These are phyloP conservation scores for Acorus calamus DNA, from an alignment of 106 monocot genomes.

Conservation along the genomic window DNA sequence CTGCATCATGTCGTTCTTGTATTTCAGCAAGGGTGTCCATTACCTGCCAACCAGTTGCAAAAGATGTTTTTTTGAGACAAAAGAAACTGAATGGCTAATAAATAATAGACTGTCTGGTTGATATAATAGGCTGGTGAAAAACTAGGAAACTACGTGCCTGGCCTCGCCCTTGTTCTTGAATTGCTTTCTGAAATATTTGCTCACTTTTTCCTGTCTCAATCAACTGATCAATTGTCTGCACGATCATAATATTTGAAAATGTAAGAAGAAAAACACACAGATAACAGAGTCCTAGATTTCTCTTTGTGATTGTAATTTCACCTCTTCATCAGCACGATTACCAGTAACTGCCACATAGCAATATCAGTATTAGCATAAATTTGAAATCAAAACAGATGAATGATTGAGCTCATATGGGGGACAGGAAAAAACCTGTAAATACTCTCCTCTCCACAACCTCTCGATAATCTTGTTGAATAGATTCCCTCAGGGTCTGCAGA, in stretches of 20 bases:
- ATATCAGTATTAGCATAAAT: neutral
- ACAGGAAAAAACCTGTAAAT: slow-evolving; percentile 38
- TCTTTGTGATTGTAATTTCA: slow-evolving; percentile 8
- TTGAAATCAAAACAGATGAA: neutral
- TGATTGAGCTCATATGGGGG: neutral
- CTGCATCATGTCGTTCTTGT: slow-evolving; percentile 51
- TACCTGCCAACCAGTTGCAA: slow-evolving; percentile 22
- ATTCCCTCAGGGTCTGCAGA: slow-evolving; percentile 35
- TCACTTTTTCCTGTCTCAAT: slow-evolving; percentile 65
- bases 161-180: slow-evolving; percentile 45
- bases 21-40: slow-evolving; percentile 60
- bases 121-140: neutral
- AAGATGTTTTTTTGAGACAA: too few species aligned
- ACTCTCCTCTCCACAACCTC: slow-evolving; percentile 50
- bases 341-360: slow-evolving; percentile 34
- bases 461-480: slow-evolving; percentile 48
- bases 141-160: slow-evolving; percentile 12
- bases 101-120: neutral
- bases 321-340: slow-evolving; percentile 43
- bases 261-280: neutral
- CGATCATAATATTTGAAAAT: neutral
- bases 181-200: slow-evolving; percentile 47
- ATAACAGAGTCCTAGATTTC: too few species aligned
- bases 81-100: neutral
- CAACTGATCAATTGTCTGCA: slow-evolving; percentile 54